These are phyloP conservation scores for Penicillium sp. DNA, from an alignment of 2,329 filamentous ascomycete species.

Conservation along the genomic window DNA sequence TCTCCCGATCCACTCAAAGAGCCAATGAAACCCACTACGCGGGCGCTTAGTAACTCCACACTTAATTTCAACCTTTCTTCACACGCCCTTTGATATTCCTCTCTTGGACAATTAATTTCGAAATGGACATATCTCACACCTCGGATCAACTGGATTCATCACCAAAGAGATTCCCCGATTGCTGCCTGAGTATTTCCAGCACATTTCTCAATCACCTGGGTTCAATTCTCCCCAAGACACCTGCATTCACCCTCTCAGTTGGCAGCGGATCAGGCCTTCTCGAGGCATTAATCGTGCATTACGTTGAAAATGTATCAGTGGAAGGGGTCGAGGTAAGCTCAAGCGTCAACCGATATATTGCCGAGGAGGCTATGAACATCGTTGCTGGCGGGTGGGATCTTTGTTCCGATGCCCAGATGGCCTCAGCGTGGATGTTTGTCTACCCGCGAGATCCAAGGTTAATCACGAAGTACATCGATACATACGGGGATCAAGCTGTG, in stretches of 20 bases:
- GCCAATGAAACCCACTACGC: background rate
- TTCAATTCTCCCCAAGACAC: slow-evolving; percentile 23
- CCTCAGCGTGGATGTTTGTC: slow-evolving; percentile 52
- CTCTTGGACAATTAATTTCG: background rate
- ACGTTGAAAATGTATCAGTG: slow-evolving; percentile 30
- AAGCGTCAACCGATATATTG: slow-evolving; percentile 47
- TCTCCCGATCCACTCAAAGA: background rate
- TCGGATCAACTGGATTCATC: slow-evolving; percentile 13
- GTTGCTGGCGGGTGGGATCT: slow-evolving; percentile 48
- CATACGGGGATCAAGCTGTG: slow-evolving; percentile 12
- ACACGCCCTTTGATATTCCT: background rate
- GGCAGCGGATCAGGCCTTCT: slow-evolving; percentile 54
- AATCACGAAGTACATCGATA: slow-evolving; percentile 45
- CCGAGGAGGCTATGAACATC: slow-evolving; percentile 39
- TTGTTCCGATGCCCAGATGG: slow-evolving; percentile 41
- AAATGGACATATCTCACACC: slow-evolving; percentile 17
- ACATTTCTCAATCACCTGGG: slow-evolving; percentile 19
- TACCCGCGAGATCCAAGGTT: slow-evolving; percentile 52
- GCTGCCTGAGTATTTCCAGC: slow-evolving; percentile 30
- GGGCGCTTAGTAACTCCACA: slow-evolving; percentile 11
- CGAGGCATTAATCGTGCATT: slow-evolving; percentile 42
- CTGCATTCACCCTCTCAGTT: slow-evolving; percentile 43
- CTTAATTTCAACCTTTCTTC: slow-evolving; percentile 14
- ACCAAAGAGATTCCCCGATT: slow-evolving; percentile 26
- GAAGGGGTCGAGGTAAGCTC: slow-evolving; percentile 51